These are phyloP conservation scores for Eucalyptus marginata DNA, from an alignment of 345 rosid species.

Conservation along the genomic window DNA sequence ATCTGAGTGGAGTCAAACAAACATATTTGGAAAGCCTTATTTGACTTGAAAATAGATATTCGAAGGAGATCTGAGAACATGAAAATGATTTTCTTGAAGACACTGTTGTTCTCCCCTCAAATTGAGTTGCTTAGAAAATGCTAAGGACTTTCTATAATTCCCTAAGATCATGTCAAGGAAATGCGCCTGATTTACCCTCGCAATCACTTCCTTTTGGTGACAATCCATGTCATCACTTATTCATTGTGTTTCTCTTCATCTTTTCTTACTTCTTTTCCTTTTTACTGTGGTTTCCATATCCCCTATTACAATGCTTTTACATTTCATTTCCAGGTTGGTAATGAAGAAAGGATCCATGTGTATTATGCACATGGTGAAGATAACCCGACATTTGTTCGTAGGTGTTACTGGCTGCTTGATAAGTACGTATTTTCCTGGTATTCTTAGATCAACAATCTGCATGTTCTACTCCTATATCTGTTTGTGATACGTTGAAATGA, in stretches of 20 bases:
- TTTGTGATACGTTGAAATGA: not conserved
- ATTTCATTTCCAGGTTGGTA: constrained; percentile 51
- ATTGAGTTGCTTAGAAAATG: not conserved
- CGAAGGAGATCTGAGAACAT: not conserved
- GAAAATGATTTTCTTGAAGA: not conserved
- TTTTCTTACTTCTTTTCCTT: not conserved
- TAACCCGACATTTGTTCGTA: constrained; percentile 84
- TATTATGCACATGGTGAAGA: constrained; percentile 97
- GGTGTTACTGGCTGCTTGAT: constrained; percentile 99
- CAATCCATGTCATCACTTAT: not conserved
- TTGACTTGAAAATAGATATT: not conserved
- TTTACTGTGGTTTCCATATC: not conserved
- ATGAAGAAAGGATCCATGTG: constrained; percentile 95
- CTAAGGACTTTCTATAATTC: not conserved
- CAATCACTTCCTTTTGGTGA: not conserved
- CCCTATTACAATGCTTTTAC: not conserved
- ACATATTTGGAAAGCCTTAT: not conserved
- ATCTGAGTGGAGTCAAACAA: not conserved
- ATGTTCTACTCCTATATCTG: not conserved
- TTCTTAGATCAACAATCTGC: not conserved
- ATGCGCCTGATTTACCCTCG: not conserved
- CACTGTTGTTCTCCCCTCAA: not conserved
- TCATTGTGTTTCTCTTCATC: not conserved
- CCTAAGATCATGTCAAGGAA: not conserved
- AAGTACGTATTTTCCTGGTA: constrained; percentile 33